phyloP scores from a whole-genome alignment of 331 rosid genomes.

The Cydonia oblonga region DNA sequence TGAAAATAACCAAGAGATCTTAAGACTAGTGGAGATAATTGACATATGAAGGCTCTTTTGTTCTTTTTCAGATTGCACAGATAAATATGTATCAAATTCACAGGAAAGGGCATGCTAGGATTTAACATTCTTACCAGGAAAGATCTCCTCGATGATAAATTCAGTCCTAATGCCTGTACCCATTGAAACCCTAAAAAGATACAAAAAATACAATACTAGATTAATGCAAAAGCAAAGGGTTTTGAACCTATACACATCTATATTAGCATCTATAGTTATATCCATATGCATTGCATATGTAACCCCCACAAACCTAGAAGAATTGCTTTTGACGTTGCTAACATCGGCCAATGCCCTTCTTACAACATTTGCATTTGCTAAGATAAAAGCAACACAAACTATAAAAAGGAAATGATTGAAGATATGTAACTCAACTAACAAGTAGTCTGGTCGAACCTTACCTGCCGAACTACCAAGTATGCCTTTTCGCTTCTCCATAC shows the following conservation, averaged over 20 bases:
- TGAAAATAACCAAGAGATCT: background rate
- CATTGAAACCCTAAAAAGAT: slow-evolving; percentile 31
- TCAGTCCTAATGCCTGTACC: slow-evolving; percentile 30
- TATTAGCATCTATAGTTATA: background rate
- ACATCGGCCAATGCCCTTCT: slow-evolving; percentile 74
- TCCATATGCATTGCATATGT: too few species aligned
- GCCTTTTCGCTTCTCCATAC: slow-evolving; percentile 34
- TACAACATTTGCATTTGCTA: slow-evolving; percentile 28
- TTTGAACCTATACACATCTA: background rate
- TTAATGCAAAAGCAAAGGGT: background rate
- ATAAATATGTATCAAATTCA: background rate
- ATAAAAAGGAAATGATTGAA: background rate
- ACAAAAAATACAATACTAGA: slow-evolving; percentile 10
- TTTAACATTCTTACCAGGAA: slow-evolving; percentile 33
- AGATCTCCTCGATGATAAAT: slow-evolving; percentile 39
- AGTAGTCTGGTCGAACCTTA: slow-evolving; percentile 20
- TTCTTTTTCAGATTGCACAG: background rate
- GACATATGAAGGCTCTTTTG: background rate
- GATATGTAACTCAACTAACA: background rate
- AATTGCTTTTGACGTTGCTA: slow-evolving; percentile 44
- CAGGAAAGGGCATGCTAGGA: background rate
- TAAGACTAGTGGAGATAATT: too few species aligned
- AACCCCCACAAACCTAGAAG: slow-evolving; percentile 18
- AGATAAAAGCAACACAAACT: slow-evolving; percentile 1
- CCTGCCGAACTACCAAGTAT: slow-evolving; percentile 34